These are phyloP conservation scores for Candida nanaspora DNA, from an alignment of 805 yeast genomes.

Conservation along the genomic window DNA sequence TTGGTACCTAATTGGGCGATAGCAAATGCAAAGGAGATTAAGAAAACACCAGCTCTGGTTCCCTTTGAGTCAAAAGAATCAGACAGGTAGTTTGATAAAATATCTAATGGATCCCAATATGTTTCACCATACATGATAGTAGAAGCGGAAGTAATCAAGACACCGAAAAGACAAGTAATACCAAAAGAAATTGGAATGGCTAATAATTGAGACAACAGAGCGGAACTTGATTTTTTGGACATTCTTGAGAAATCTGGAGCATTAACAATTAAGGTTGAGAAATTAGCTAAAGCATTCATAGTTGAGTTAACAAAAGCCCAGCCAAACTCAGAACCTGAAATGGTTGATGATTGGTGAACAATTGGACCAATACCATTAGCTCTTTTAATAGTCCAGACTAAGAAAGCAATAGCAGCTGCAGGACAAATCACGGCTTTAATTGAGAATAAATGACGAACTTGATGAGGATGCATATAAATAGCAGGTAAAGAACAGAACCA, in stretches of 20 bases:
- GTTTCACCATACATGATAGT: slow-evolving; percentile 57
- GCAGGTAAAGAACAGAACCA: slow-evolving; percentile 79
- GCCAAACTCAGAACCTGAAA: slow-evolving; percentile 56
- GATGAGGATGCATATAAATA: slow-evolving; percentile 76
- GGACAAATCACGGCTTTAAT: slow-evolving; percentile 75
- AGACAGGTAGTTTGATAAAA: slow-evolving; percentile 51
- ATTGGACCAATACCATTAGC: slow-evolving; percentile 77
- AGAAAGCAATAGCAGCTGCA: slow-evolving; percentile 73
- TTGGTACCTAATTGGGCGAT: slow-evolving; percentile 76
- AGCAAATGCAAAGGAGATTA: slow-evolving; percentile 63
- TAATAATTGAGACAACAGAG: slow-evolving; percentile 50
- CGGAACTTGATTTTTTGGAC: slow-evolving; percentile 48
- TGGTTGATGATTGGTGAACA: slow-evolving; percentile 43
- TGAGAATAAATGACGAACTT: slow-evolving; percentile 76
- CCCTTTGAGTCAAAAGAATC: slow-evolving; percentile 42
- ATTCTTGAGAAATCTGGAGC: slow-evolving; percentile 88
- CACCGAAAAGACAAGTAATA: slow-evolving; percentile 77
- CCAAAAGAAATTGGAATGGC: slow-evolving; percentile 76
- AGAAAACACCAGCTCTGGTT: slow-evolving; percentile 73
- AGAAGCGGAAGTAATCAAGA: slow-evolving; percentile 77
- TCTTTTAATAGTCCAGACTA: slow-evolving; percentile 77
- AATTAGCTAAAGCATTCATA: slow-evolving; percentile 79
- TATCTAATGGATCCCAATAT: slow-evolving; percentile 82
- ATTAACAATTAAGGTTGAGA: slow-evolving; percentile 82
- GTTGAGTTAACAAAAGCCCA: slow-evolving; percentile 80